Base-by-base conservation (phyloP, 805 yeast genomes). In the Starmerella vitae region DNA sequence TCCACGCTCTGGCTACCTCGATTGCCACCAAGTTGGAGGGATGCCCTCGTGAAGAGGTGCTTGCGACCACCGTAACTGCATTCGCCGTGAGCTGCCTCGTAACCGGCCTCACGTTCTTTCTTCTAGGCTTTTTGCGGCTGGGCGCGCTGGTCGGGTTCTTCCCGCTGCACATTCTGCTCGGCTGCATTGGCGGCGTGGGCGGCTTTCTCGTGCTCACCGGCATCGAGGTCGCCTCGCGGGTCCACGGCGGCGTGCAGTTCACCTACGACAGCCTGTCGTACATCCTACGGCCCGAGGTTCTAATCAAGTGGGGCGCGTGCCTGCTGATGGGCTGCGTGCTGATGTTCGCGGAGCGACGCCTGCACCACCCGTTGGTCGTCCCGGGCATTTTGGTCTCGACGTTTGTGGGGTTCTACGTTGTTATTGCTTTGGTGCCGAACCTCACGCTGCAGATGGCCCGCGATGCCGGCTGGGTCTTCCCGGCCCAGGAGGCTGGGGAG, bases 161-260 rank as follows among this genome's bases (percentile, higher is more conserved):
- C 66, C 98, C 98, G 1, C 68, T 96, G 45, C 98, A 91, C 59
- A 88, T 91, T 40, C 67, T 91, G 21, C 91, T 91, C 27, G 98
- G 98, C 1, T 91, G 97, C 57, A 86, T 91, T 50, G 98, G 98
- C 29, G 98, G 98, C 53, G 98, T 91, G 35, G 98, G 98, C 6
- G 86, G 82, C 61, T 91, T 91, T 59, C 65, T 91, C 36, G 64
- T 85, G 2, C 77, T 82, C 1, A 91, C 98, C 0, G 98, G 94
- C 1, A 61, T 91, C 21, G 96, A 88, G 54, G 94, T 91, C 1
- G 71, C 83, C n/a, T 76, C 94, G 0, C 66, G 94, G 42, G 59
- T 82, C 24, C 81, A 82, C 35, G 81, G 82, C 3, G 77, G 83
- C 2, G 58, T 88, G 31, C 68, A 67, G 37, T 86, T 83, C 55